Evolutionary conservation across 2,329 filamentous ascomycete species (phyloP).

Genomic region (Plenodomus biglobosus): DNA sequence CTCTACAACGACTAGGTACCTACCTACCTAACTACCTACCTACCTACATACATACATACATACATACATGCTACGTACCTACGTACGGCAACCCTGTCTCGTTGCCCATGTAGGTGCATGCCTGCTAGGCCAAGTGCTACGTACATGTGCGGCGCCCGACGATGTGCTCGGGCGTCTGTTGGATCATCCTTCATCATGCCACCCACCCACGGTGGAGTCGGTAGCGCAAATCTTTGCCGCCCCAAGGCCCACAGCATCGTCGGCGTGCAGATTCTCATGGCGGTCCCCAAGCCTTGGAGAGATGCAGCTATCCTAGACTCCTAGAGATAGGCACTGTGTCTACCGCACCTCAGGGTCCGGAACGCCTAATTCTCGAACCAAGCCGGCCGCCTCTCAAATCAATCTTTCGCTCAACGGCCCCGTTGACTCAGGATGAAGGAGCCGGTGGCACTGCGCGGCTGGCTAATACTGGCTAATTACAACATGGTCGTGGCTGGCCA

Average conservation of each 20-base stretch:
- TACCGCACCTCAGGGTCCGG: no score
- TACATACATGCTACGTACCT: no score
- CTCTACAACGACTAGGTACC: no score
- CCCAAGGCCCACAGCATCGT: constrained; percentile 9
- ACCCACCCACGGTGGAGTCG: constrained; percentile 1
- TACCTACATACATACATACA: no score
- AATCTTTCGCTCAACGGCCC: constrained; percentile 23
- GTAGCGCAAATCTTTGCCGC: constrained; percentile 12
- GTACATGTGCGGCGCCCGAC: no score
- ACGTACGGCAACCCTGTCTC: no score
- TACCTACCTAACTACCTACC: no score
- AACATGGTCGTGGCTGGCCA: constrained; percentile 18
- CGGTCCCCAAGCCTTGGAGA: constrained; percentile 10
- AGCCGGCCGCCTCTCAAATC: no score
- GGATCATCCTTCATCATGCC: constrained; percentile 9
- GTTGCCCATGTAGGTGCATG: no score
- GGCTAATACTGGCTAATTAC: constrained; percentile 25
- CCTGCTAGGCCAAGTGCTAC: no score
- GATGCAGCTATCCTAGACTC: constrained; percentile 8
- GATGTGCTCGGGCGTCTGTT: not conserved
- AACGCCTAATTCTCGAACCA: no score
- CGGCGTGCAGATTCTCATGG: constrained; percentile 9
- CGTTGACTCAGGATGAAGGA: constrained; percentile 17
- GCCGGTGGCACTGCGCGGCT: constrained; percentile 20
- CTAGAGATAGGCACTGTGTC: no score